Evolutionary conservation across 1,284 basidiomycete species (phyloP).

Genomic region (Leccinum pallidistipes): DNA sequence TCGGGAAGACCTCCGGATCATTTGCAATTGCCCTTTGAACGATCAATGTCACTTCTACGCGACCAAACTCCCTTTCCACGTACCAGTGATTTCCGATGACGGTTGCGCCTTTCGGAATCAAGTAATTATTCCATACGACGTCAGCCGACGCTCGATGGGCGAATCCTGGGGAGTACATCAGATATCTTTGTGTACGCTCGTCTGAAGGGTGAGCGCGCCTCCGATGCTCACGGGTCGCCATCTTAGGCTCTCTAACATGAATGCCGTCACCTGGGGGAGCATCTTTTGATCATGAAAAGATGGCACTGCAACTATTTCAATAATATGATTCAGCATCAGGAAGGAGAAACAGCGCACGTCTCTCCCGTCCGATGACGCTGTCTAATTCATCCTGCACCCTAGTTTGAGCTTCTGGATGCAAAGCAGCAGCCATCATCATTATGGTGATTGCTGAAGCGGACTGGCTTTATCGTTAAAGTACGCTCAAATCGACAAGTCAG

Average conservation of each 20-base stretch:
- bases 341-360: constrained; percentile 26
- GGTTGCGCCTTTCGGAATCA: constrained; percentile 57
- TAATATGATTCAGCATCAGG: not conserved
- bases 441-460: constrained; percentile 37
- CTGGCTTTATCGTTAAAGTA: not conserved
- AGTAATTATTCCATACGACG: constrained; percentile 53
- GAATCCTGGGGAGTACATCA: constrained; percentile 39
- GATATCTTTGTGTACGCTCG: not conserved
- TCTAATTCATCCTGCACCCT: constrained; percentile 46
- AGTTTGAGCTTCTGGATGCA: constrained; percentile 38
- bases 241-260: constrained; percentile 31
- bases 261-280: constrained; percentile 30
- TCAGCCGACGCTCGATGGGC: constrained; percentile 57
- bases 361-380: constrained; percentile 37
- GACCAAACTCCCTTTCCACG: not conserved
- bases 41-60: not conserved
- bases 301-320: constrained; percentile 17
- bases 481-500: not conserved
- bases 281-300: constrained; percentile 22
- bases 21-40: constrained; percentile 48
- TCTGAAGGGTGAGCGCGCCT: constrained; percentile 3
- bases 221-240: constrained; percentile 35
- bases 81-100: constrained; percentile 63
- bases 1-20: constrained; percentile 56
- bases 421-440: constrained; percentile 47